Evolutionary conservation across 2,329 filamentous ascomycete species (phyloP).

Genomic region (Parafenestella ontariensis): DNA sequence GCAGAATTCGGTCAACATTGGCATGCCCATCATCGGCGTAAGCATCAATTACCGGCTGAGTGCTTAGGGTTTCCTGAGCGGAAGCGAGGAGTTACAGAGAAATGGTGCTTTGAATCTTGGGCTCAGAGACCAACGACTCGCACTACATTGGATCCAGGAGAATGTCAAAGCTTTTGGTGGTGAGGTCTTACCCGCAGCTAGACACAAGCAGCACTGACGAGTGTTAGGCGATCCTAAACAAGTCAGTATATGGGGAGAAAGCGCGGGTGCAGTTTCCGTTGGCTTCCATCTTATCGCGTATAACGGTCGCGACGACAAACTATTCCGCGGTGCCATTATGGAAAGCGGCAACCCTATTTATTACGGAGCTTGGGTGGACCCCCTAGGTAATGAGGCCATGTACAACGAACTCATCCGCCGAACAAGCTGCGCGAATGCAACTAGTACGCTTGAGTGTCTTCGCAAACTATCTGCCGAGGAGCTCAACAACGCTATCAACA

Average conservation of each 20-base stretch:
- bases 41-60: conserved; percentile 61
- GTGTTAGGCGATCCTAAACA: conserved; percentile 47
- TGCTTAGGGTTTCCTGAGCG: conserved; percentile 69
- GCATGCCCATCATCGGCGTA: conserved; percentile 56
- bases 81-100: conserved; percentile 38
- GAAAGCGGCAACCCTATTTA: conserved; percentile 51
- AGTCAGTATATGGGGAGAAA: conserved; percentile 56
- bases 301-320: conserved; percentile 55
- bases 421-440: conserved; percentile 31
- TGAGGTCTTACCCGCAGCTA: conserved; percentile 19
- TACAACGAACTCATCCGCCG: conserved; percentile 30
- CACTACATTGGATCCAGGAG: conserved; percentile 54
- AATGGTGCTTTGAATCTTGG: conserved; percentile 58
- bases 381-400: conserved; percentile 25
- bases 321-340: conserved; percentile 58
- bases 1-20: conserved; percentile 54
- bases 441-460: conserved; percentile 55
- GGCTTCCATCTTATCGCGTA: conserved; percentile 56
- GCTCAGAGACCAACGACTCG: conserved; percentile 55
- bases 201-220: conserved; percentile 34
- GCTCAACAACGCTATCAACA: conserved; percentile 63
- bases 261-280: conserved; percentile 54
- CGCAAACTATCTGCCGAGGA: conserved; percentile 65
- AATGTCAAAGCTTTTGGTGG: conserved; percentile 55
- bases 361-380: conserved; percentile 27